Percentiles rank a stretch among this genome's conserved stretches.
phyloP scores from a whole-genome alignment of 257 asterid species.

The Solanum paucissectum region DNA sequence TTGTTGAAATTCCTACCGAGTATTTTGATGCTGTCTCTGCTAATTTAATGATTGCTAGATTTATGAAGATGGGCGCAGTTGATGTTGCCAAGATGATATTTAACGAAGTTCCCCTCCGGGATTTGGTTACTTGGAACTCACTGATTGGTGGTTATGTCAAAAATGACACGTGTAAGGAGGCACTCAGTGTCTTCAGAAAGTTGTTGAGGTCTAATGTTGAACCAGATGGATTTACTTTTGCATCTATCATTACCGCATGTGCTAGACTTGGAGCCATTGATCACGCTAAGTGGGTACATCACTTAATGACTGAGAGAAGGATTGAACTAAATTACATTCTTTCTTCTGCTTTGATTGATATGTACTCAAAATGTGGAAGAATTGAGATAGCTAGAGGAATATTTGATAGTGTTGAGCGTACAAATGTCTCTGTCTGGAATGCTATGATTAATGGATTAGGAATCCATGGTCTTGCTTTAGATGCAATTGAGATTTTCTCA shows the following conservation, averaged over 20 bases:
- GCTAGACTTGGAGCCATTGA: constrained; percentile 59
- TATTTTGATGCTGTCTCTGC: constrained; percentile 26
- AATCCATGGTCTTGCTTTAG: constrained; percentile 56
- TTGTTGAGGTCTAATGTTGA: constrained; percentile 37
- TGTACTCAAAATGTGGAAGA: constrained; percentile 81
- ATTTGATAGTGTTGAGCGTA: constrained; percentile 25
- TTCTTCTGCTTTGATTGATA: constrained; percentile 64
- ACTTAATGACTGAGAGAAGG: constrained; percentile 41
- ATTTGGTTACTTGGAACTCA: constrained; percentile 77
- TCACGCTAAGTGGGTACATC: constrained; percentile 67
- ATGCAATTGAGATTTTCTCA: constrained; percentile 41
- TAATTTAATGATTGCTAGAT: constrained; percentile 43
- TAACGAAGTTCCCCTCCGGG: constrained; percentile 29
- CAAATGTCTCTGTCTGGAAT: constrained; percentile 59
- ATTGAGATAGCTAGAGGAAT: constrained; percentile 47
- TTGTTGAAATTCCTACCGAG: constrained; percentile 16
- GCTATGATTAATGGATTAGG: constrained; percentile 68
- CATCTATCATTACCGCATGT: constrained; percentile 57
- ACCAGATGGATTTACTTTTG: constrained; percentile 62
- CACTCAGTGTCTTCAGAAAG: constrained; percentile 38
- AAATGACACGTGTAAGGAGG: constrained; percentile 36
- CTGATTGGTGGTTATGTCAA: constrained; percentile 56
- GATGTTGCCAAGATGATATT: constrained; percentile 48
- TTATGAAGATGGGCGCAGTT: constrained; percentile 44
- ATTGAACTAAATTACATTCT: constrained; percentile 47